Base-by-base conservation (phyloP, 192 early-diverging fungal genomes). In the Rhizoclosmatium sp. region DNA sequence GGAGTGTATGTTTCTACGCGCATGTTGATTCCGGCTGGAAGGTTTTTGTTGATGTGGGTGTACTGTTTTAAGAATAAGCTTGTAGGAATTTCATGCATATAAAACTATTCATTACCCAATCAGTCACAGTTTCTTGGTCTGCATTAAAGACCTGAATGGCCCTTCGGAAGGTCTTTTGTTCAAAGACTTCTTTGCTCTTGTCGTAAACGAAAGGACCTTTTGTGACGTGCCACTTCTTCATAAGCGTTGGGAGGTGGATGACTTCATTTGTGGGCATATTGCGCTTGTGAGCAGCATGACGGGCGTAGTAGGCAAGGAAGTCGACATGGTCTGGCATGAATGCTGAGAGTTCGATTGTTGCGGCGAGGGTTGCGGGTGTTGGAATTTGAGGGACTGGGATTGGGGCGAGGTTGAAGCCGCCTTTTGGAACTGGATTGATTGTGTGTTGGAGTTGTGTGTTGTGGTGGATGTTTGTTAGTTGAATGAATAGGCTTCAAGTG, bases 141-240 rank as follows among this genome's bases (percentile, higher is more conserved):
- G 92, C 84, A 78, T 97, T 95, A 65, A 91, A 90, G 39, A 97
- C 87, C 59, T 94, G 92, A 73, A 99, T 79, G 42, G 92, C 76
- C 40, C 96, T 89, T 84, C 92, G 91, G 82, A 95, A 91, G 65
- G 94, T 96, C 84, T 93, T 92, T 64, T 94, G 89, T 86, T 98
- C 97, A 89, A 99, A 99, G 16, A 95, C 92, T 82, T 99, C 97
- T 87, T 97, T 96, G 41, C 93, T 89, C 85, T 97, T 96, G 81
- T 95, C 98, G 88, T 98, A 92, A 39, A 97, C 92, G 84, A 99
- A 99, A 14, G 98, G 97, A 39, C 95, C 96, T 71, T 92, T 92
- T 56, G 93, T 90, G 48, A 98, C 93, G 21, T 94, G 93, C 95
- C 94, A 99, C 78, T 88, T 89, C 42, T 91, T 89, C 7, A 89